Evolutionary conservation across 495 filamentous ascomycete genomes (phyloP), one percentile per base, ranked within the genome.

Genomic region (Collariella sp.): DNA sequence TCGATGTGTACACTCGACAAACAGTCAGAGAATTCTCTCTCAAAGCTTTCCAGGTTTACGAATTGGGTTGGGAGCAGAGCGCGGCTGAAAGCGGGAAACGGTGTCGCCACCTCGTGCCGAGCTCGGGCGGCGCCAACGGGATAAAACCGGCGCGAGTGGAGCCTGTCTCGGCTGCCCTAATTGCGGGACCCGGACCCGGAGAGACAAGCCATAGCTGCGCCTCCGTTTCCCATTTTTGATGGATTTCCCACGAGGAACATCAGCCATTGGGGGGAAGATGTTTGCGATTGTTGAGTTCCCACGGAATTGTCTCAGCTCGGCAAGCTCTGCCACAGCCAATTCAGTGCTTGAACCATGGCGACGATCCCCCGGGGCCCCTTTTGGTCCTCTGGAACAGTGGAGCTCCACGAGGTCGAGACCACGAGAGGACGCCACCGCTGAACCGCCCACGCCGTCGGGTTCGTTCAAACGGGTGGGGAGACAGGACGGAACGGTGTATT

Each of bases 101-200:
- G 26, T 18, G 15, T 52, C 43, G 53, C 48, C 52, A 49, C 56
- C 46, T 36, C 39, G 26, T 43, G 31, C 42, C 55, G 45, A 33
- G 45, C 39, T 50, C 15, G 50, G 35, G 55, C 43, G 55, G 55
- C 53, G 46, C 38, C n/a, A 50, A 34, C 41, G 54, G 54, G 54
- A 50, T 22, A 44, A 43, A n/a, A 49, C 46, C 50, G 56, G 56
- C 40, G 51, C 39, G 24, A 36, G 45, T 36, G 43, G 55, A 15
- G 35, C 6, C 1, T 41, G 57, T 61, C 49, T 52, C 39, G 49
- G 38, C 6, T 34, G 11, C 29, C 36, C 26, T 34, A 9, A 33
- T 33, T 33, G 38, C 48, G 38, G 38, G 16, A 20, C 24, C 38
- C 3, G 48, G n/a, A 33, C 38, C 15, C 46, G n/a, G 36, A 40